Base-by-base conservation (phyloP, 2,329 filamentous ascomycete genomes). In the Verticillium nubilum region DNA sequence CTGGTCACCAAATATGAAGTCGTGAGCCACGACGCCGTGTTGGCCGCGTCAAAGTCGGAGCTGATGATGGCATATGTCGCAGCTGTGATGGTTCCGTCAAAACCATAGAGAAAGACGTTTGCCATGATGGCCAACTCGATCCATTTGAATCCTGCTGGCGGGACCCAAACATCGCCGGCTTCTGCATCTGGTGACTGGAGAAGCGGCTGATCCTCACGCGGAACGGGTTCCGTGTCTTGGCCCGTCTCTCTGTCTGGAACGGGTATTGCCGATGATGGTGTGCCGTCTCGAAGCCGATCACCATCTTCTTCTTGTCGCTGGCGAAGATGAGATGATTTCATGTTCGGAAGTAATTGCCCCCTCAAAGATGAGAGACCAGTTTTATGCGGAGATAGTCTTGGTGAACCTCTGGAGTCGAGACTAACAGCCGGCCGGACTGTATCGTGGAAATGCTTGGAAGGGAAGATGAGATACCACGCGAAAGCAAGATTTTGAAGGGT, bases 1-100 rank as follows among this genome's bases (percentile, higher is more conserved):
- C 83, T 86, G 0, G 88, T 90, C 60, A 91, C 77, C 25, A 91
- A 78, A 66, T 91, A 91, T 0, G 87, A 84, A 0, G 88, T 92
- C 1, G 87, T 89, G 25, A 91, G 75, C 89, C 89, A 92, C 0
- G 88, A 90, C 1, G 89, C 88, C 12, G 85, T 84, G 67, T 91
- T 90, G 12, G 87, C 86, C 3, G 88, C 83, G 63, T 85, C 78
- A 67, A 91, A 91, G 65, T 90, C 83, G n/a, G 87, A 90, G 53
- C 86, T 88, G 64, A 91, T 90, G 58, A 89, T 84, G 2, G 87
- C 86, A 68, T 92, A 89, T 1, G 86, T 89, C 2, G 88, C 86
- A 0, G 88, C 88, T 69, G 89, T 92, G 59, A 92, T 80, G 0
- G 89, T 92, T 3, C 86, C 83, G 69, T 92, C 89, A 65, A 91